A percentile compares a stretch with the other conserved stretches of the same genome.
These are phyloP conservation scores for Leishmania amazonensis DNA, from an alignment of 208 protist genomes.

Conservation along the genomic window DNA sequence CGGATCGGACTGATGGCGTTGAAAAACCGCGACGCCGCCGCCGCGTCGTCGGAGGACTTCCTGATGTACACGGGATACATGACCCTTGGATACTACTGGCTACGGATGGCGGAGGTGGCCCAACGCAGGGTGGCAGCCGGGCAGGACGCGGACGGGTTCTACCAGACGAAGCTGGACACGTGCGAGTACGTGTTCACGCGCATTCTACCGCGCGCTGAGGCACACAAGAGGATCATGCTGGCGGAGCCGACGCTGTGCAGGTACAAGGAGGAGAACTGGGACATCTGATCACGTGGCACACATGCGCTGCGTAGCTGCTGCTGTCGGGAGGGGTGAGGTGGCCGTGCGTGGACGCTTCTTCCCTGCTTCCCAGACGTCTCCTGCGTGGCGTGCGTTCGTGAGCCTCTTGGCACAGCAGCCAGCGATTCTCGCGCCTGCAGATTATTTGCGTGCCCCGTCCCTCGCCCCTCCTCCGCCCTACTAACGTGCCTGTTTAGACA, in stretches of 20 bases:
- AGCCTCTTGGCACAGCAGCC: neutral
- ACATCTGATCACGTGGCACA: conserved; percentile 19
- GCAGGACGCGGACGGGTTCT: conserved; percentile 76
- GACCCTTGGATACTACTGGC: conserved; percentile 83
- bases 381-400: neutral
- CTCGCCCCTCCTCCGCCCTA: neutral
- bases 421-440: neutral
- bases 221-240: conserved; percentile 68
- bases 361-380: neutral
- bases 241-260: conserved; percentile 36
- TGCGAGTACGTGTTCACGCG: conserved; percentile 76
- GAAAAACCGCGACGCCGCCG: conserved; percentile 50
- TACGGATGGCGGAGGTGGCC: conserved; percentile 79
- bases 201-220: conserved; percentile 59
- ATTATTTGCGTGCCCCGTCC: neutral
- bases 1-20: conserved; percentile 51
- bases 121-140: conserved; percentile 56
- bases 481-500: neutral
- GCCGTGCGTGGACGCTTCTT: neutral
- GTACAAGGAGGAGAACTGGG: conserved; percentile 59
- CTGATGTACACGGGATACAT: conserved; percentile 88
- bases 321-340: neutral
- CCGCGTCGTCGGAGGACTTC: conserved; percentile 66
- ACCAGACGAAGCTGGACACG: conserved; percentile 83
- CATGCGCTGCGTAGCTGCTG: neutral